Evolutionary conservation across 1,139 yeast species (phyloP).

Genomic region (Protomyces inouyei): DNA sequence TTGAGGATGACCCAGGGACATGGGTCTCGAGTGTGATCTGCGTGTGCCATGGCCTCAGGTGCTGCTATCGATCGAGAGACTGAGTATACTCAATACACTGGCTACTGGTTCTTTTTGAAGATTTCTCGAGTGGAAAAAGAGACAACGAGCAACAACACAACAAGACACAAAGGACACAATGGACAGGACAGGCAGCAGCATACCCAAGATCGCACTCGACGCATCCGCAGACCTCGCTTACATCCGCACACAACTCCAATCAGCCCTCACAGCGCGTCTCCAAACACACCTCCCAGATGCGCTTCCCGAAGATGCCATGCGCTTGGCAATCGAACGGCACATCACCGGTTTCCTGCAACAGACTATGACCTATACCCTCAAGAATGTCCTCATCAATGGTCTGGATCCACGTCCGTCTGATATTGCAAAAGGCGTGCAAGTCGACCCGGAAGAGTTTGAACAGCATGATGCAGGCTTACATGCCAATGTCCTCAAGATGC

Average conservation of each 20-base stretch:
- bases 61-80: too few species aligned
- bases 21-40: slow-evolving; percentile 98
- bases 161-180: neutral
- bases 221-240: slow-evolving; percentile 14
- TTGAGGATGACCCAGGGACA: slow-evolving; percentile 93
- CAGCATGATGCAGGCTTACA: slow-evolving; percentile 5
- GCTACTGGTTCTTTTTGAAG: neutral
- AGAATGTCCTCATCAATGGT: slow-evolving; percentile 15
- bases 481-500: neutral
- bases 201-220: slow-evolving; percentile 21
- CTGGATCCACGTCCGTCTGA: slow-evolving; percentile 15
- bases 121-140: neutral
- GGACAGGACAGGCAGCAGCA: neutral
- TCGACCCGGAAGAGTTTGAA: slow-evolving; percentile 15
- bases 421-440: slow-evolving; percentile 24
- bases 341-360: slow-evolving; percentile 1
- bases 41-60: slow-evolving; percentile 37
- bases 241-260: slow-evolving; percentile 10
- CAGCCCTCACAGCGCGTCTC: slow-evolving; percentile 18
- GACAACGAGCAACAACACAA: neutral
- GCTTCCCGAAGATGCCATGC: slow-evolving; percentile 19
- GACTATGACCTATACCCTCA: slow-evolving; percentile 13
- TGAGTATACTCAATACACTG: neutral
- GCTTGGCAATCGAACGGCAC: slow-evolving; percentile 17
- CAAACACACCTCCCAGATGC: slow-evolving; percentile 17